Conservation (phyloP, 2,329 filamentous ascomycete genomes). For the Trichoderma koningiopsis region DNA sequence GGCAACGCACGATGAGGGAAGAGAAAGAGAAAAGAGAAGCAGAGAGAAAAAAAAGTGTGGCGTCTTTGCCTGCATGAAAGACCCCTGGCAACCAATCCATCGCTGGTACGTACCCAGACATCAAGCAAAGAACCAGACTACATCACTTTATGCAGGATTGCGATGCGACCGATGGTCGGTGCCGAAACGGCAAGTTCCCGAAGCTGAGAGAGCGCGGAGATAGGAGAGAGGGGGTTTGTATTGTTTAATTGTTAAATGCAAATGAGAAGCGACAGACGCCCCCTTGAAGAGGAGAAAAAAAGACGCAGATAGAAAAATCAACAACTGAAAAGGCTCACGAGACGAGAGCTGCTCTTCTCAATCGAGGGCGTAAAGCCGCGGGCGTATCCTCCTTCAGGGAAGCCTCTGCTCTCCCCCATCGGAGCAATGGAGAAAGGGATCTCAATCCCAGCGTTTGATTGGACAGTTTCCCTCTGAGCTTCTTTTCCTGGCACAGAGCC, state of each 20-base stretch:
- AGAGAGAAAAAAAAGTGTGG: neutral
- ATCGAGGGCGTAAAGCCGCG: neutral
- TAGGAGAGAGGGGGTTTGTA: neutral
- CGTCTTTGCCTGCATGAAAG: neutral
- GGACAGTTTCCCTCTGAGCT: neutral
- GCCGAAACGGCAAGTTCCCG: slow-evolving; percentile 8
- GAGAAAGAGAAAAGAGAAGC: neutral
- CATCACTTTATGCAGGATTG: neutral
- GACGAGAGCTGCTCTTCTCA: neutral
- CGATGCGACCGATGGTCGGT: slow-evolving; percentile 1
- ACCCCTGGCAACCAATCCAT: neutral
- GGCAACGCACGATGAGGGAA: neutral
- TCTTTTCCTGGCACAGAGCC: neutral
- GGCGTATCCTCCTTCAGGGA: neutral
- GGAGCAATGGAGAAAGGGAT: neutral
- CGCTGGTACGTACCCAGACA: neutral
- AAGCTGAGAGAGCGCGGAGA: neutral
- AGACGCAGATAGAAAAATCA: neutral
- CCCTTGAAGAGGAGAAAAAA: neutral
- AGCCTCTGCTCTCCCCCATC: neutral
- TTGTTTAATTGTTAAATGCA: neutral
- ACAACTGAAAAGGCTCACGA: neutral
- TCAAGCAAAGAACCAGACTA: neutral
- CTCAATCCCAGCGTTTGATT: neutral
- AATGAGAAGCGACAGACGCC: neutral